Evolutionary conservation across 495 filamentous ascomycete genomes (phyloP).

Genomic region (Neurospora hispaniola): DNA sequence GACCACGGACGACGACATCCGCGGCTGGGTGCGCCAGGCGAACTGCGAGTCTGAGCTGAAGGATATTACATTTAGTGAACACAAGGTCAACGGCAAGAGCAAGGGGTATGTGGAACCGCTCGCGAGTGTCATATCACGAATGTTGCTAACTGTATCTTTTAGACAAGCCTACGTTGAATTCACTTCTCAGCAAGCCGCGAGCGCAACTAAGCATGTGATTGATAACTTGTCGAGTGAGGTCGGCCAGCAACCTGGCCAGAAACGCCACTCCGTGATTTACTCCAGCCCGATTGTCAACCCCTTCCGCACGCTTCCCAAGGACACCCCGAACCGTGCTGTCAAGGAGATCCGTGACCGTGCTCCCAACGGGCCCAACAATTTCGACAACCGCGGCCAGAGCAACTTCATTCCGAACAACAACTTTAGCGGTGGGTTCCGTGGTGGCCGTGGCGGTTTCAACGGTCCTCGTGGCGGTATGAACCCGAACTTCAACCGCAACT

Average conservation of each 20-base stretch:
- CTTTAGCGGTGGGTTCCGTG: conserved; percentile 27
- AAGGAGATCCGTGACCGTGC: conserved; percentile 46
- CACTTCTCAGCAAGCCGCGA: conserved; percentile 70
- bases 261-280: conserved; percentile 65
- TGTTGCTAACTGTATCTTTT: conserved; percentile 12
- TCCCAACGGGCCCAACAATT: conserved; percentile 29
- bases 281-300: conserved; percentile 71
- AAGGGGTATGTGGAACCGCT: conserved; percentile 60
- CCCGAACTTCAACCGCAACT: conserved; percentile 37
- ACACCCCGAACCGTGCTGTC: conserved; percentile 64
- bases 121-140: neutral
- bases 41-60: conserved; percentile 73
- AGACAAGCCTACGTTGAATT: conserved; percentile 92
- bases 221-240: conserved; percentile 43
- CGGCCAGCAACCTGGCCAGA: conserved; percentile 38
- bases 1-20: conserved; percentile 90
- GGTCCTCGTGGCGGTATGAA: conserved; percentile 20
- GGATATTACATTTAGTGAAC: conserved; percentile 92
- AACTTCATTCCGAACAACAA: conserved; percentile 32
- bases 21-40: conserved; percentile 72
- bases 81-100: conserved; percentile 97
- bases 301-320: conserved; percentile 86
- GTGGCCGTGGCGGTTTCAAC: conserved; percentile 30
- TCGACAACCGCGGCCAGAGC: conserved; percentile 26
- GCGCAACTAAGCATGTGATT: conserved; percentile 73